phyloP scores from a whole-genome alignment of 2,329 filamentous ascomycete genomes.

The Phaeomoniella chlamydospora region DNA sequence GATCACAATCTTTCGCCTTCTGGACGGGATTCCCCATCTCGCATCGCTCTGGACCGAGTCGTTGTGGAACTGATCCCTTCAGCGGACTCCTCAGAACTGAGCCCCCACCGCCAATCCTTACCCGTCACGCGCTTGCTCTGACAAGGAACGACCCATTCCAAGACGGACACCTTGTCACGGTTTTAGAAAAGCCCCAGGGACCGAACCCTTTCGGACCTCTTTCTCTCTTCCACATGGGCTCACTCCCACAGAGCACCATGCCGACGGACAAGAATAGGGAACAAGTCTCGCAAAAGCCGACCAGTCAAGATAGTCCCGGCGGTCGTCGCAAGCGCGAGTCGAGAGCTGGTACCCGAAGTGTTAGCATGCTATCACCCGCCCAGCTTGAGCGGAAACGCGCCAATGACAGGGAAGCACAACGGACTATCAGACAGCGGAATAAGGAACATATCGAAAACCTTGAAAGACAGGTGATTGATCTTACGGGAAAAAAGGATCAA shows the following conservation, averaged over 20 bases:
- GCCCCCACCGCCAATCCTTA: no score
- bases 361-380: slow-evolving; percentile 40
- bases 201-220: no score
- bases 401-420: slow-evolving; percentile 46
- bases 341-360: slow-evolving; percentile 41
- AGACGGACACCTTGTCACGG: no score
- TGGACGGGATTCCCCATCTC: no score
- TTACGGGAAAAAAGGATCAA: slow-evolving; percentile 34
- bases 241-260: background rate
- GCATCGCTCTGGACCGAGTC: no score
- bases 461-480: slow-evolving; percentile 38
- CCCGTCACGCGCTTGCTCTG: no score
- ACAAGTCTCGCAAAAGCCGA: background rate
- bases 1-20: no score
- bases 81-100: no score
- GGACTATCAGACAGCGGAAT: slow-evolving; percentile 43
- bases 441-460: slow-evolving; percentile 44
- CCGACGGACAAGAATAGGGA: background rate
- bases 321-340: slow-evolving; percentile 24
- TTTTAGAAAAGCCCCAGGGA: no score
- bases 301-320: slow-evolving; percentile 4
- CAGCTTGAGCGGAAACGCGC: slow-evolving; percentile 45
- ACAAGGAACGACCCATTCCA: no score
- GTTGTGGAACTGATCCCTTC: no score
- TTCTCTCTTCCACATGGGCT: background rate